Evolutionary conservation across 441 rosid genomes (phyloP), one percentile per base, ranked within the genome.

Genomic region (Corymbia calophylla): DNA sequence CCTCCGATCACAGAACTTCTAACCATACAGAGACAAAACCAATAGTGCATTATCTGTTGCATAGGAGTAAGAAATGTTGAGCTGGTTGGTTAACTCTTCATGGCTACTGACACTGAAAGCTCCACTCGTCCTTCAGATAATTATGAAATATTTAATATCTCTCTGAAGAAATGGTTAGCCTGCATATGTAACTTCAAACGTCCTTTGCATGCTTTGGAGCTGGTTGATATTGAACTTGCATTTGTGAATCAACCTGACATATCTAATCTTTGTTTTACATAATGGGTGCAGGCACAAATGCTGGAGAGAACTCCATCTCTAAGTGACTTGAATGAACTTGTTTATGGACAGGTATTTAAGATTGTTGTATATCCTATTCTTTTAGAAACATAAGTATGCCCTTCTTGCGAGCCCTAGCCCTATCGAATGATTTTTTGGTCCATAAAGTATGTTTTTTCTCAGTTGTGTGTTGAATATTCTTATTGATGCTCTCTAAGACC

Each of bases 221-320:
- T 13, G 53, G 84, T 77, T 12, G 53, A 13, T 44, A 44, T 23
- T 77, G 84, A 77, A 77, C 17, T 77, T 23, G 27, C n/a, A 44
- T 44, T 44, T 77, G 84, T 19, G 84, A 25, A 44, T 77, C 53
- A 32, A 86, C 88, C 66, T 44, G 51, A 53, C 29, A 54, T 32
- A 90, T 70, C 53, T 56, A 68, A 32, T 81, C 88, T 31, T 87
- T 18, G n/a, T 84, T 55, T 87, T 58, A 55, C 31, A n/a, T 89
- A 3, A 55, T 53, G 88, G 64, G 53, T 91, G 87, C 95, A 98
- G 99, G 97, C 98, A 44, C 93, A 95, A 64, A 91, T 98, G 88
- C 89, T 96, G 92, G 98, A 97, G 98, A 95, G 97, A 93, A 96
- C 97, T 35, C 99, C 99, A 23, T 98, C 99, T 77, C 95, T 97